Evolutionary conservation across 768 basidiomycete species (phyloP), one percentile per base, ranked within the genome.

Genomic region (Mycena albidolilacea): DNA sequence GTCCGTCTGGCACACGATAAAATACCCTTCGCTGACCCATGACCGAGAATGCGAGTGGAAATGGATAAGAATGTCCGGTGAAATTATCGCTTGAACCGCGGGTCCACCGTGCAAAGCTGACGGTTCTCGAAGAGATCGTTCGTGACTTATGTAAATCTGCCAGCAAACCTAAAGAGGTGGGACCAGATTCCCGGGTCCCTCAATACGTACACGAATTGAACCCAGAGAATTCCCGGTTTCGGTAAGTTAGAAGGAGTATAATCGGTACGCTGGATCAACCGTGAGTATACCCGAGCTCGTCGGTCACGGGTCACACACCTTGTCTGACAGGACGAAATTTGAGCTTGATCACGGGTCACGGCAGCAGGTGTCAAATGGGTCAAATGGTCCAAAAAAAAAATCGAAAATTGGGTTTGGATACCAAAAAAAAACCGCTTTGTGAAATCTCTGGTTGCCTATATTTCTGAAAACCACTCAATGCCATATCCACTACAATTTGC

Each of bases 1-100:
- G 30, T 30, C 30, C 30, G 3, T 30, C 30, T 30, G 30, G 4
- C 30, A 30, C 30, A 30, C 55, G 30, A 37, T 35, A 0, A 8
- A 30, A 57, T 4, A 30, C 30, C 30, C 30, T 30, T 2, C 2
- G 30, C 30, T 30, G 30, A 30, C 30, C 30, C 30, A 30, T 50
- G 48, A 64, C 35, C 48, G 19, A 5, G 37, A 17, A n/a, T 3
- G 48, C 30, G 30, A 4, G 35, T 38, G 9, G 1, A 23, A 17
- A 38, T 37, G 35, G 14, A 46, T 15, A 44, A 37, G 35, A 39
- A 21, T 9, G 12, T 12, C 21, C 54, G 37, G 19, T 55, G 50
- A 52, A 57, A 66, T 43, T 17, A 44, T 57, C 64, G 64, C 54
- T 66, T 57, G 52, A 57, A 66, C 64, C 52, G 12, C 64, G 64